phyloP scores from a whole-genome alignment of 257 asterid genomes.

The Solanum chmielewskii region DNA sequence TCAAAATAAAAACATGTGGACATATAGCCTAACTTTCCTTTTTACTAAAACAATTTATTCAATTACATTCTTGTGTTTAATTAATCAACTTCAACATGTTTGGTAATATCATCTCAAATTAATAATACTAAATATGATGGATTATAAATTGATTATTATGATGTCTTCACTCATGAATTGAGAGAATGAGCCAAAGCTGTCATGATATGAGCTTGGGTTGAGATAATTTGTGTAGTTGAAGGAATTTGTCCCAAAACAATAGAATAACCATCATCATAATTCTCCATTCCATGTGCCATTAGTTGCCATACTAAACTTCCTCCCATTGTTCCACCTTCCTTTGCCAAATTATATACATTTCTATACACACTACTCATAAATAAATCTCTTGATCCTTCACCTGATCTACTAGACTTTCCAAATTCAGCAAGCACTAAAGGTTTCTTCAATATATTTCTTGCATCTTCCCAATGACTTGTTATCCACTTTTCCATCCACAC shows the following conservation, averaged over 20 bases:
- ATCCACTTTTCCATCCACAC: background rate
- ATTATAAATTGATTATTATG: background rate
- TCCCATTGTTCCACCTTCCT: background rate
- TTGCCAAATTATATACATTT: background rate
- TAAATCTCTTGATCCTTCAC: background rate
- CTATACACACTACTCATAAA: background rate
- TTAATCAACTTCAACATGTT: background rate
- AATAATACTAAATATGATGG: background rate
- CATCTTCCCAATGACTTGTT: background rate
- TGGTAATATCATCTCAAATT: background rate
- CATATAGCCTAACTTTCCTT: background rate
- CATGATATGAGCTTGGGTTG: background rate
- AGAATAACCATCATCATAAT: background rate
- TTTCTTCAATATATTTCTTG: background rate
- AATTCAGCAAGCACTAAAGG: background rate
- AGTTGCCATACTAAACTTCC: background rate
- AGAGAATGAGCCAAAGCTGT: background rate
- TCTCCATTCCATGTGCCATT: background rate
- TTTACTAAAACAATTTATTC: background rate
- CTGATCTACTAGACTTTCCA: background rate
- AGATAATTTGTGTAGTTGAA: background rate
- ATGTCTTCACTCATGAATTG: background rate
- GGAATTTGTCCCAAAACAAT: background rate
- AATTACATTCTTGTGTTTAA: background rate
- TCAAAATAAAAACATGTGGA: background rate